Conservation (phyloP, 2,329 filamentous ascomycete genomes). For the Aspergillus quadrilineatus region DNA sequence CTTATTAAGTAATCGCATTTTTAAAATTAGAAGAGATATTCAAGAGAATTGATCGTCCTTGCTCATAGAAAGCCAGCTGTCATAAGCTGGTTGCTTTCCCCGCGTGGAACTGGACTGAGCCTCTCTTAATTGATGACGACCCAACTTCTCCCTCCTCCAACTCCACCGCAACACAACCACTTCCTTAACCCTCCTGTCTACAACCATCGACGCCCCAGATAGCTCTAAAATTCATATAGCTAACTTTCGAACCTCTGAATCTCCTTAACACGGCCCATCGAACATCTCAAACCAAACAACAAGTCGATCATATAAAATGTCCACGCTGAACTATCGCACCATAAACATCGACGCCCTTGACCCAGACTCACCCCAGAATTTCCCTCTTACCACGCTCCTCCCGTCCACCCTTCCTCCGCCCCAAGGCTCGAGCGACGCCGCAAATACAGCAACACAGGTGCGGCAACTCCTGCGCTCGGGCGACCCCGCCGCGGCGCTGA, state of each 20-base stretch:
- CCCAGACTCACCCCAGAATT: constrained; percentile 87
- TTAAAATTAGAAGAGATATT: no score
- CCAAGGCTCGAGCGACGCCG: constrained; percentile 73
- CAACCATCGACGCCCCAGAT: not conserved
- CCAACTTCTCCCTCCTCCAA: constrained; percentile 5
- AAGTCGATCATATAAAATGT: constrained; percentile 30
- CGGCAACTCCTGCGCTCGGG: constrained; percentile 83
- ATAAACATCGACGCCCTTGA: constrained; percentile 93
- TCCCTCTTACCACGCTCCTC: constrained; percentile 80
- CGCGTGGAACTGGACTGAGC: constrained; percentile 2
- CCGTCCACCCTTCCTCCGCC: constrained; percentile 68
- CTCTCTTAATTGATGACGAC: not conserved
- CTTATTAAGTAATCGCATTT: not conserved
- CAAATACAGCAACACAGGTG: constrained; percentile 74
- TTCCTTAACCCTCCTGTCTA: not conserved
- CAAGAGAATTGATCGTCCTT: not conserved
- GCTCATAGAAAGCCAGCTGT: not conserved
- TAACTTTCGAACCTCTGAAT: not conserved
- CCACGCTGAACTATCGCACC: constrained; percentile 69
- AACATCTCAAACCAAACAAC: not conserved
- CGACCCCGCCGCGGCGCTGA: constrained; percentile 81
- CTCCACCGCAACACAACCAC: constrained; percentile 5
- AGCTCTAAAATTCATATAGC: no score
- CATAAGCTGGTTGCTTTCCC: constrained; percentile 10
- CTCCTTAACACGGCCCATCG: not conserved